Base-by-base conservation (phyloP, 768 basidiomycete species). In the Leucosporidium scottii region DNA sequence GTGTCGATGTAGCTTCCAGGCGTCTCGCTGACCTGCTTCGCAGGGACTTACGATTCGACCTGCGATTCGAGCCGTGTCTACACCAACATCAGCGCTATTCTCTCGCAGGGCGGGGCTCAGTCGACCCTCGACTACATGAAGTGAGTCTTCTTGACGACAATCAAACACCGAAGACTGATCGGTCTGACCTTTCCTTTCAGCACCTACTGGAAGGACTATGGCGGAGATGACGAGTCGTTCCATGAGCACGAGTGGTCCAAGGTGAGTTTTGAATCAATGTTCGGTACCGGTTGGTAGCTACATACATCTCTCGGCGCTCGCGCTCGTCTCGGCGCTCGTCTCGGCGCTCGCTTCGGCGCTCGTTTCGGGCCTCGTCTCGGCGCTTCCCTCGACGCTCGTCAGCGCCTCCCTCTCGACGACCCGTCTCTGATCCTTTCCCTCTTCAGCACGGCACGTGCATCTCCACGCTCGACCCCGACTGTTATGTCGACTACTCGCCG, bases 41-140 rank as follows among this genome's bases (percentile, higher is more conserved):
- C 75, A 58, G 75, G 74, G 3, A 69, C 74, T 18, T 78, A 75
- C 64, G 71, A 74, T 21, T 31, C 65, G 27, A 73, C 67, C 69
- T 79, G 78, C 65, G 76, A 76, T 56, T 64, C 74, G 4, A 60
- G 63, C 18, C 69, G 76, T 4, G 64, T 74, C 61, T 70, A 75
- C 59, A 61, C 66, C 56, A 74, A 74, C 71, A 75, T 78, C 64
- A 70, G 75, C 25, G 49, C 34, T 3, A 70, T 77, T 62, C 75
- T 78, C 20, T 15, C 65, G 10, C 0, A n/a, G 9, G 62, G 69
- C 34, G 76, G 73, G 1, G 64, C 68, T 27, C 30, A 50, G 17
- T 68, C 65, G 0, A 47, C 76, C 4, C 54, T 77, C 18, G 56
- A 57, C 9, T 76, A 74, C 67, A 77, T 79, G 77, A 54, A 74